Evolutionary conservation across 306 rosid genomes (phyloP), one percentile per base, ranked within the genome.

Genomic region (Abrus pulchellus): DNA sequence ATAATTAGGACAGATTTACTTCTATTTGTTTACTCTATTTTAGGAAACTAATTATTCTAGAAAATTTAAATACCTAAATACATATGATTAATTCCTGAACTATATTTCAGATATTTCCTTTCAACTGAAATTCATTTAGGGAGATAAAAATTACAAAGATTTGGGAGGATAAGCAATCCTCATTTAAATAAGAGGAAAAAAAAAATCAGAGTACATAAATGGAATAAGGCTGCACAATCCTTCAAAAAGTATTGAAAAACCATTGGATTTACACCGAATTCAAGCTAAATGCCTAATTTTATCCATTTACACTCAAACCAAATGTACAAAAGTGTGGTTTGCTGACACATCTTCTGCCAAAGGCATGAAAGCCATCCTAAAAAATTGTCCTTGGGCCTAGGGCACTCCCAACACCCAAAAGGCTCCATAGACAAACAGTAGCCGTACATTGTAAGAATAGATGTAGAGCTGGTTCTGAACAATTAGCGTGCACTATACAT

Each of bases 361-460:
- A 43, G 53, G 12, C 12, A 29, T 68, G 56, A 45, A 29, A 45
- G 28, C 11, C 3, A 10, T 45, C 40, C 2, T 66, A 32, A 10
- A 38, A 6, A 63, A 11, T 10, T 44, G 36, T 27, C 73, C 9
- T 9, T 9, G 41, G 55, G 52, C 5, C 10, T 30, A 28, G 74
- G 41, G 13, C 38, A 7, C 14, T 10, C 27, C n/a, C 5, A 47
- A 5, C 43, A 68, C 43, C 11, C 28, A 68, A 67, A 47, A 11
- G 74, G 54, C 13, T 65, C 36, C 8, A 14, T 64, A 66, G 71
- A 41, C 10, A 56, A 56, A 56, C 34, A 56, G 5, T 30, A 56
- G 10, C 27, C 9, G 43, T 47, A 20, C 20, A 20, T 20, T 20
- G 56, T 11, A 29, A 47, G 41, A 29, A 29, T 28, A 29, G 7